Evolutionary conservation across 176 grass and related monocot species (phyloP).

Genomic region (Hordeum marinum): DNA sequence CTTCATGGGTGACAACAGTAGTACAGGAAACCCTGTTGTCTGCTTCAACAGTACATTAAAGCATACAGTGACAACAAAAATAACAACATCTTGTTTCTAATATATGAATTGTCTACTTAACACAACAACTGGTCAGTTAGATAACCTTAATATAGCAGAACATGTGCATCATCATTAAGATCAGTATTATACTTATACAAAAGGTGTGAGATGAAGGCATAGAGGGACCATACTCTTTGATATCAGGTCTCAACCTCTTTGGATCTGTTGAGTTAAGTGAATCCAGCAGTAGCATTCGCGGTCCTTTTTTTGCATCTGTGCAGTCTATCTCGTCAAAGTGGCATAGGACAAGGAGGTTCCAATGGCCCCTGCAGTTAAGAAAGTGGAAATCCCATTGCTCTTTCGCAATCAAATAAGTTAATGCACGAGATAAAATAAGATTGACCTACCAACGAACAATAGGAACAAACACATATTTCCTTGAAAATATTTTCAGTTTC

Average conservation of each 20-base stretch:
- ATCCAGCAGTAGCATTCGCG: constrained; percentile 87
- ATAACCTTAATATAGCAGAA: background rate
- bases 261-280: constrained; percentile 67
- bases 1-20: background rate
- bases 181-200: background rate
- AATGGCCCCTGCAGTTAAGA: constrained; percentile 58
- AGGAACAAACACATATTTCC: constrained; percentile 81
- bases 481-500: constrained; percentile 71
- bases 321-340: constrained; percentile 57
- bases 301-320: constrained; percentile 44
- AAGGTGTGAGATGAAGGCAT: background rate
- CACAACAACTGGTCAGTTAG: background rate
- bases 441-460: constrained; percentile 72
- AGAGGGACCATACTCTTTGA: constrained; percentile 50
- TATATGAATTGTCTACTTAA: background rate
- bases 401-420: background rate
- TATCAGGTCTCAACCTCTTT: constrained; percentile 43
- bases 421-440: background rate
- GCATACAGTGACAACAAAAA: background rate
- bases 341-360: constrained; percentile 93
- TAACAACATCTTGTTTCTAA: background rate
- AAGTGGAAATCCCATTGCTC: background rate
- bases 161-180: background rate
- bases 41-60: background rate
- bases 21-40: background rate